These are phyloP conservation scores for Cryptococcus sp. DNA, from an alignment of 1,284 basidiomycete species.

Conservation along the genomic window DNA sequence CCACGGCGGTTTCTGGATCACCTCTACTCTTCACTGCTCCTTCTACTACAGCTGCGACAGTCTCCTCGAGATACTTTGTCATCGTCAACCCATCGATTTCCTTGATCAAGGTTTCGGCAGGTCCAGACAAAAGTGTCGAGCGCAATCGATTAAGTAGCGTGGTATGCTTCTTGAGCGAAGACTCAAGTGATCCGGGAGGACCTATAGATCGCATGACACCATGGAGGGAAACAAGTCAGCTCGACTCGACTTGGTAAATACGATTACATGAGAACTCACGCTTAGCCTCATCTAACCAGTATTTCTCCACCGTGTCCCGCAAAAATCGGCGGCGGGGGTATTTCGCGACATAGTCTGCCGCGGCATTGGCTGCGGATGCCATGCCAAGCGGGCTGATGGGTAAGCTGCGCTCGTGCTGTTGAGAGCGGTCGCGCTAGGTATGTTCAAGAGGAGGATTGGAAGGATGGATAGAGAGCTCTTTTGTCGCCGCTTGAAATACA, in stretches of 20 bases:
- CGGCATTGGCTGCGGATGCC: slow-evolving; percentile 27
- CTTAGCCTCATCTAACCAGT: slow-evolving; percentile 50
- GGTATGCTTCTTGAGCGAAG: slow-evolving; percentile 90
- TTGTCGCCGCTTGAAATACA: background rate
- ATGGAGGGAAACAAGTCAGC: background rate
- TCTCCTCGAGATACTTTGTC: slow-evolving; percentile 95
- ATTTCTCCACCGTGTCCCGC: slow-evolving; percentile 43
- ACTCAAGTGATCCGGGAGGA: slow-evolving; percentile 64
- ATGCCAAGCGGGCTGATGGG: background rate
- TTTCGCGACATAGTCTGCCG: slow-evolving; percentile 49
- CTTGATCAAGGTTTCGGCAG: slow-evolving; percentile 75
- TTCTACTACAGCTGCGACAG: slow-evolving; percentile 81
- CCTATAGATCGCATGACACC: slow-evolving; percentile 23
- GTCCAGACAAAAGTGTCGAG: slow-evolving; percentile 46
- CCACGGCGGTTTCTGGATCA: slow-evolving; percentile 85
- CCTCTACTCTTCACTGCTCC: slow-evolving; percentile 80
- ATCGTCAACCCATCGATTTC: slow-evolving; percentile 86
- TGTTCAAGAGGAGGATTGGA: too few relatives aligned
- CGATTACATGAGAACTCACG: slow-evolving; percentile 28
- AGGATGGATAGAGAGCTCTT: too few relatives aligned
- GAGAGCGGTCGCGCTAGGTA: background rate
- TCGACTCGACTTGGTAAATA: too few relatives aligned
- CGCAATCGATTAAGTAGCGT: slow-evolving; percentile 86
- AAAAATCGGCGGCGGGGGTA: slow-evolving; percentile 38
- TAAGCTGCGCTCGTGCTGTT: background rate